Evolutionary conservation across 805 yeast species (phyloP).

Genomic region (Nakazawaea anatomiae): DNA sequence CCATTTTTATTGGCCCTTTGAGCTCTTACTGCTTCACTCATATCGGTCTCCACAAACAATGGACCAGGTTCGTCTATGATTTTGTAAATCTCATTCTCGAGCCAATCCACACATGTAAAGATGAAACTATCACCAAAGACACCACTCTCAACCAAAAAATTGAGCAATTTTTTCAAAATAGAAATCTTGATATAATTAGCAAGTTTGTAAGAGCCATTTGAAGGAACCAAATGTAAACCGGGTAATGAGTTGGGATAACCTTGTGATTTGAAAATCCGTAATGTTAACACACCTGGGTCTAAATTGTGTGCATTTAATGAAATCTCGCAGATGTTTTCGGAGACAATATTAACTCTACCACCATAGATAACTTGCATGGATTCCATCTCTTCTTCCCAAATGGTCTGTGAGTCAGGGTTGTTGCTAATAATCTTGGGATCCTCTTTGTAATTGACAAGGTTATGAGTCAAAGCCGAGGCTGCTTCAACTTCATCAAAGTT

Average conservation of each 20-base stretch:
- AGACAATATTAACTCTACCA: slow-evolving; percentile 28
- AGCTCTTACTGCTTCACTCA: neutral
- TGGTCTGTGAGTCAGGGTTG: slow-evolving; percentile 26
- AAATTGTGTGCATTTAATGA: slow-evolving; percentile 22
- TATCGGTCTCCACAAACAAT: slow-evolving; percentile 27
- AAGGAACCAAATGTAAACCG: slow-evolving; percentile 54
- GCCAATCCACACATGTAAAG: slow-evolving; percentile 69
- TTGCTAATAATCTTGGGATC: slow-evolving; percentile 1
- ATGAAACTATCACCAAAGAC: slow-evolving; percentile 67
- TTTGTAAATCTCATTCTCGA: slow-evolving; percentile 52
- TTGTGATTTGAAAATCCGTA: slow-evolving; percentile 37
- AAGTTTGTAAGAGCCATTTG: slow-evolving; percentile 38
- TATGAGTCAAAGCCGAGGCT: slow-evolving; percentile 42
- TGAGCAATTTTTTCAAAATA: slow-evolving; percentile 41
- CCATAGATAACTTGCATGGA: slow-evolving; percentile 56
- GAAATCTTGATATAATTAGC: slow-evolving; percentile 68
- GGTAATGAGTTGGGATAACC: slow-evolving; percentile 64
- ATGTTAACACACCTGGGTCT: slow-evolving; percentile 19
- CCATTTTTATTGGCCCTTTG: slow-evolving; percentile 4
- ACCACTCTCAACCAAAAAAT: slow-evolving; percentile 33
- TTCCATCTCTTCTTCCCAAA: slow-evolving; percentile 76
- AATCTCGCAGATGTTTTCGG: slow-evolving; percentile 28
- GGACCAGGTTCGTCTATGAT: slow-evolving; percentile 75
- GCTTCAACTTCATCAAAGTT: slow-evolving; percentile 44
- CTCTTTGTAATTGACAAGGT: slow-evolving; percentile 20